phyloP scores from a whole-genome alignment of 768 basidiomycete species.

The Boletales sp. region DNA sequence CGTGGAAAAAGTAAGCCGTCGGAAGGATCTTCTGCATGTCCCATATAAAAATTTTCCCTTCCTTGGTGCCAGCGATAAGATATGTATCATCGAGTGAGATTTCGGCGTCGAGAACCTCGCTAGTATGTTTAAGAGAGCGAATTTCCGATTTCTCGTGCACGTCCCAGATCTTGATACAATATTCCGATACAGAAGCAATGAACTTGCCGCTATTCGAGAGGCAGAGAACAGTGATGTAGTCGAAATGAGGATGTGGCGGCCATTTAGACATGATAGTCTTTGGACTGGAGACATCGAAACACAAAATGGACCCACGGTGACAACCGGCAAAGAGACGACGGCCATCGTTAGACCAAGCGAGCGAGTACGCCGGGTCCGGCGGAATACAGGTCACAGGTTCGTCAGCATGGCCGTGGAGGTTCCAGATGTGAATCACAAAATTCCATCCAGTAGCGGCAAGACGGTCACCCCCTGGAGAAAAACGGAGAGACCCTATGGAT shows the following conservation, averaged over 20 bases:
- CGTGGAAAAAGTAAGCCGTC: slow-evolving; percentile 8
- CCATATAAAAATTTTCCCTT: slow-evolving; percentile 13
- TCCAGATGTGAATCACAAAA: slow-evolving; percentile 10
- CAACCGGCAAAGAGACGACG: slow-evolving; percentile 16
- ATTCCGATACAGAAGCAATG: slow-evolving; percentile 17
- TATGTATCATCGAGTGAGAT: slow-evolving; percentile 14
- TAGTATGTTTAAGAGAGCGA: slow-evolving; percentile 2
- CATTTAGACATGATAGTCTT: neutral
- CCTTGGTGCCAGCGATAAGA: slow-evolving; percentile 4
- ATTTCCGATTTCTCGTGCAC: slow-evolving; percentile 2
- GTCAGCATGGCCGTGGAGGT: neutral
- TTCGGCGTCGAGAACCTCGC: slow-evolving; percentile 10
- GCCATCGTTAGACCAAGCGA: slow-evolving; percentile 18
- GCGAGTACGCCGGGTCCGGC: slow-evolving; percentile 9
- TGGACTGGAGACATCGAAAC: slow-evolving; percentile 9
- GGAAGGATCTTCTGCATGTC: slow-evolving; percentile 10
- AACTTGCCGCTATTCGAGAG: slow-evolving; percentile 21
- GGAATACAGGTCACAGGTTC: neutral
- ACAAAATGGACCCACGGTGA: slow-evolving; percentile 7
- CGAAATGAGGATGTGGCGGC: slow-evolving; percentile 7
- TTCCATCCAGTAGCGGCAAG: slow-evolving; percentile 13
- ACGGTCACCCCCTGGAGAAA: slow-evolving; percentile 19
- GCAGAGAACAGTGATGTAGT: slow-evolving; percentile 12
- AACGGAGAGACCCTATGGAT: slow-evolving; percentile 12
- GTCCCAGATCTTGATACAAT: slow-evolving; percentile 18